Evolutionary conservation across 2,329 filamentous ascomycete genomes (phyloP).

Genomic region (Pyrenophora graminea): DNA sequence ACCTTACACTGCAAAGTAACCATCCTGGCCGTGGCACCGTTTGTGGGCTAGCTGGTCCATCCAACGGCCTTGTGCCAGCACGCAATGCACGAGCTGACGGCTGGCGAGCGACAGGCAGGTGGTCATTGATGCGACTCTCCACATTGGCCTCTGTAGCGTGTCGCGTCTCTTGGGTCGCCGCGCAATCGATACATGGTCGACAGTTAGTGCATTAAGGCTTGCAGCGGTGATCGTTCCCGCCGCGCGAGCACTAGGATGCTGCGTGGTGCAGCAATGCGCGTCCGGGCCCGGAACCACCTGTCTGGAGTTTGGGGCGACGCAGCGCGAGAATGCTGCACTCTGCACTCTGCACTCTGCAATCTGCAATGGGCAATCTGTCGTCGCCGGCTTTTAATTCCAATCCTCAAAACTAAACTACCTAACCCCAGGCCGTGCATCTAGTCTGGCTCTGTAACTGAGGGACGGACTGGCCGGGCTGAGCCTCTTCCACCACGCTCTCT

Average conservation of each 20-base stretch:
- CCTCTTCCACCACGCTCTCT: not conserved
- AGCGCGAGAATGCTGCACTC: no score
- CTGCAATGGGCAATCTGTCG: no score
- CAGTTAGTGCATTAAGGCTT: constrained; percentile 17
- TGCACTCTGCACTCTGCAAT: not conserved
- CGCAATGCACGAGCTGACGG: not conserved
- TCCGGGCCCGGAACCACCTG: not conserved
- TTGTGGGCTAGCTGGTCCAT: not conserved
- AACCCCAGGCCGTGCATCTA: not conserved
- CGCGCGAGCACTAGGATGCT: constrained; percentile 3
- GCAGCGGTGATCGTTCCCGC: constrained; percentile 23
- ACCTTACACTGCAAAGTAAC: not conserved
- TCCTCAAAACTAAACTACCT: no score
- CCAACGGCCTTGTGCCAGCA: constrained; percentile 1
- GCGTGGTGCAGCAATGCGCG: constrained; percentile 4
- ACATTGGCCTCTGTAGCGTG: not conserved
- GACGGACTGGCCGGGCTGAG: no score
- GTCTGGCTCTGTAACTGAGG: no score
- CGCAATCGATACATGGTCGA: constrained; percentile 30
- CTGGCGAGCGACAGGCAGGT: constrained; percentile 1
- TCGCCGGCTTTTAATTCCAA: not conserved
- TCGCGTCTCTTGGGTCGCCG: constrained; percentile 7
- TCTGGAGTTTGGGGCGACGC: no score
- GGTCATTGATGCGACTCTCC: not conserved
- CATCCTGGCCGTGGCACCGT: not conserved